These are phyloP conservation scores for Geum urbanum DNA, from an alignment of 306 rosid species.

Conservation along the genomic window DNA sequence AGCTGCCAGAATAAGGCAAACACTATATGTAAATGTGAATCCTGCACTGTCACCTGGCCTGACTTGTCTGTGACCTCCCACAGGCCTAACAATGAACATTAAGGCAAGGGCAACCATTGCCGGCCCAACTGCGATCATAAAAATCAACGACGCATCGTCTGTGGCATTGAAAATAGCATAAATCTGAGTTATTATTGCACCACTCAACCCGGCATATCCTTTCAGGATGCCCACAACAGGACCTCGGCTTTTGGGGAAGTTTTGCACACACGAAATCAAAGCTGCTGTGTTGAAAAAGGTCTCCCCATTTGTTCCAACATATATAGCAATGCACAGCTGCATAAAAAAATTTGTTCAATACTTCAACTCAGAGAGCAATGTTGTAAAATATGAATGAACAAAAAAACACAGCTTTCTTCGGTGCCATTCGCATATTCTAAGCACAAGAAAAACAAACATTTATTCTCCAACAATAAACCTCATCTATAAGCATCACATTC, in stretches of 20 bases:
- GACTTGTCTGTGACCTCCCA: slow-evolving; percentile 43
- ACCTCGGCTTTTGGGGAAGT: slow-evolving; percentile 67
- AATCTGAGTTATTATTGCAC: slow-evolving; percentile 63
- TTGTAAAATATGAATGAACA: neutral
- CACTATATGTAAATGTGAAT: slow-evolving; percentile 50
- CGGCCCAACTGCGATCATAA: slow-evolving; percentile 66
- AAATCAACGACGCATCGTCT: slow-evolving; percentile 45
- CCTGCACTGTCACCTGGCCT: slow-evolving; percentile 48
- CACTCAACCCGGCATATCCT: slow-evolving; percentile 68
- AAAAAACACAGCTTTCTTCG: neutral
- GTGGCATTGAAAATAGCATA: slow-evolving; percentile 46
- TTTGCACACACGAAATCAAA: slow-evolving; percentile 61
- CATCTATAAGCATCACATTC: neutral
- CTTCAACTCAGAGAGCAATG: neutral
- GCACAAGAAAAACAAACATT: neutral
- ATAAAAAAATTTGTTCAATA: slow-evolving; percentile 27
- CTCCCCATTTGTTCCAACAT: slow-evolving; percentile 87
- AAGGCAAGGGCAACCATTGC: slow-evolving; percentile 46
- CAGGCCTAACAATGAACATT: slow-evolving; percentile 65
- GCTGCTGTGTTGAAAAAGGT: slow-evolving; percentile 83
- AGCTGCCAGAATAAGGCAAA: slow-evolving; percentile 66
- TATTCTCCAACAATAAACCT: neutral
- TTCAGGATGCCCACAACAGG: slow-evolving; percentile 70
- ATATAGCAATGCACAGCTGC: slow-evolving; percentile 80
- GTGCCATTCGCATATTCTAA: neutral